These are phyloP conservation scores for Xylaria sp. DNA, from an alignment of 2,329 filamentous ascomycete genomes.

Conservation along the genomic window DNA sequence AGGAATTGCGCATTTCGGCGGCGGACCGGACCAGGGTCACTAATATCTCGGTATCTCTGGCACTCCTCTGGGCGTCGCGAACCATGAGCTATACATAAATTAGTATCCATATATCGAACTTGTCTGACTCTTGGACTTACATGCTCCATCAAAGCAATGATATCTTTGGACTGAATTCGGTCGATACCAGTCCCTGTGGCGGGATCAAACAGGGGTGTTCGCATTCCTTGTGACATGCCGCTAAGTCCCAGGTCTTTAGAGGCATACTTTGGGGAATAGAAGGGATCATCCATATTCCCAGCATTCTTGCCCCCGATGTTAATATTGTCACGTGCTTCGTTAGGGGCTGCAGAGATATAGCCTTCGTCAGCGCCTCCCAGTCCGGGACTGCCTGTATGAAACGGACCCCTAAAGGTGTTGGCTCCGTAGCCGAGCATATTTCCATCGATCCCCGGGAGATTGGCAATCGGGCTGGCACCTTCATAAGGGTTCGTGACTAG, in stretches of 20 bases:
- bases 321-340: slow-evolving; percentile 64
- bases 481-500: slow-evolving; percentile 75
- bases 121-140: slow-evolving; percentile 58
- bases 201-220: slow-evolving; percentile 88
- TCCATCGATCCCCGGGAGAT: slow-evolving; percentile 62
- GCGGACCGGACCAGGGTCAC: slow-evolving; percentile 93
- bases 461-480: slow-evolving; percentile 70
- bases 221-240: slow-evolving; percentile 91
- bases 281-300: slow-evolving; percentile 72
- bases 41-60: slow-evolving; percentile 94
- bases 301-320: slow-evolving; percentile 67
- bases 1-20: slow-evolving; percentile 95
- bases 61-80: slow-evolving; percentile 94
- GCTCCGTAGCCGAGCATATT: slow-evolving; percentile 59
- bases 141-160: slow-evolving; percentile 97
- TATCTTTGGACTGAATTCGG: slow-evolving; percentile 93
- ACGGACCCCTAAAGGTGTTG: slow-evolving; percentile 56
- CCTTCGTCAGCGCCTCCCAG: slow-evolving; percentile 81
- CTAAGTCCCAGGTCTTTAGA: slow-evolving; percentile 74
- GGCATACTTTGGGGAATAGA: slow-evolving; percentile 67
- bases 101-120: slow-evolving; percentile 38
- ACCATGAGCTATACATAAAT: slow-evolving; percentile 77
- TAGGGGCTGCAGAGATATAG: slow-evolving; percentile 82
- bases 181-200: slow-evolving; percentile 89
- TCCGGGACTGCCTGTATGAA: slow-evolving; percentile 68